Evolutionary conservation across 192 early-diverging fungal genomes (phyloP), one percentile per base, ranked within the genome.

Genomic region (Coemansia sp.): DNA sequence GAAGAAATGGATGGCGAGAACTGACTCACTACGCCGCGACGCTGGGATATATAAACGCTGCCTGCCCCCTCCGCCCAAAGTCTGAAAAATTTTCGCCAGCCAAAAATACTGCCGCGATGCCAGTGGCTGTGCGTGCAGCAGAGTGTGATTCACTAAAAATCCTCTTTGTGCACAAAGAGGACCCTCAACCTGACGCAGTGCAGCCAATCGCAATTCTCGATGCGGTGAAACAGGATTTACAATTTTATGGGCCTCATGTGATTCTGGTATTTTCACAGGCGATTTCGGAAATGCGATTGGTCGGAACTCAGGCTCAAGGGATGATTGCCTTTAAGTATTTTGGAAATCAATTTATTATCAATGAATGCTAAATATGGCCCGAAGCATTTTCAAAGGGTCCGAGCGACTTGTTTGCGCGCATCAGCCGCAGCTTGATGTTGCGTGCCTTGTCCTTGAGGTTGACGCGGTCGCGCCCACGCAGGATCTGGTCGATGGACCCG

Each of bases 361-460:
- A 57, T 10, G 21, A 26, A 21, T 6, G 5, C 29, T 45, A 45
- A 29, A 68, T 31, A 16, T 60, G 65, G 10, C 72, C 72, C 1
- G 64, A 55, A 11, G 66, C 77, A 1, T 41, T 0, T 2, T 3
- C 64, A 43, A 80, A 68, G 7, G 65, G 68, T 2, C 77, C 77
- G 4, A 75, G 77, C 58, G 57, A 55, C 69, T 39, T 64, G 49
- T 41, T 41, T 37, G 74, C 72, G 69, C 77, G 77, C 48, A 68
- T 27, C 60, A 80, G 62, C 16, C 69, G 67, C 6, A 64, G 53
- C 72, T 80, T 80, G 69, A 80, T 80, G 54, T 64, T 75, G 31
- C 77, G 68, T 56, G 77, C 77, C 69, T 80, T 80, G 77, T 80
- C 77, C 69, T 80, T 80, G 57, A 80, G 68, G 55, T 80, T 60